Conservation (phyloP, 805 yeast species). For the Phaffomyces opuntiae region DNA sequence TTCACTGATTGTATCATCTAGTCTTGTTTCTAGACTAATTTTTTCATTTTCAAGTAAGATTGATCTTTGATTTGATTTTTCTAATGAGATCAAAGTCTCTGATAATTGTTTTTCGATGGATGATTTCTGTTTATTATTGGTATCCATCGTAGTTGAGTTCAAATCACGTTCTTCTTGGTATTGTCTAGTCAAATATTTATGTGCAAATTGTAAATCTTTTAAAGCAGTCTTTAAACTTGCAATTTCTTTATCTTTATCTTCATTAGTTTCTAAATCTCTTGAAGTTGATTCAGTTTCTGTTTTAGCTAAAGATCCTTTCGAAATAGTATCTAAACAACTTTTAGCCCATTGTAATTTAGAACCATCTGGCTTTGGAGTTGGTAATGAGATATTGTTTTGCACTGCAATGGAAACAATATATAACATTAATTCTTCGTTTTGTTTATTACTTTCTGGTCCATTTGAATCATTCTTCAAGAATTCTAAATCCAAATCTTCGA, state of each 20-base stretch:
- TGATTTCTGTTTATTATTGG: conserved; percentile 42
- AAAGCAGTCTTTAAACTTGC: conserved; percentile 47
- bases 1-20: conserved; percentile 32
- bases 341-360: conserved; percentile 20
- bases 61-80: conserved; percentile 29
- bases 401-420: conserved; percentile 22
- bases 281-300: neutral
- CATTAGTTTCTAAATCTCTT: neutral
- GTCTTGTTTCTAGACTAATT: conserved; percentile 25
- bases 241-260: conserved; percentile 11
- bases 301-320: neutral
- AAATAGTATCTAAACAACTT: conserved; percentile 15
- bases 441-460: neutral
- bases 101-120: conserved; percentile 45
- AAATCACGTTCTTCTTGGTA: conserved; percentile 59
- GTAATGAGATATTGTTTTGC: conserved; percentile 17
- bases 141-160: conserved; percentile 45
- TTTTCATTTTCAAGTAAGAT: conserved; percentile 30
- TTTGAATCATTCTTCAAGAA: neutral
- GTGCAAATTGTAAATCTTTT: conserved; percentile 64
- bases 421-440: conserved; percentile 19
- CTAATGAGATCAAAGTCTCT: conserved; percentile 31
- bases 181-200: conserved; percentile 59
- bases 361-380: conserved; percentile 15
- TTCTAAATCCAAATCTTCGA: conserved; percentile 15